Percentiles rank a stretch among this genome's conserved stretches.
These are phyloP conservation scores for Trichoderma gamsii DNA, from an alignment of 495 filamentous ascomycete species.

Conservation along the genomic window DNA sequence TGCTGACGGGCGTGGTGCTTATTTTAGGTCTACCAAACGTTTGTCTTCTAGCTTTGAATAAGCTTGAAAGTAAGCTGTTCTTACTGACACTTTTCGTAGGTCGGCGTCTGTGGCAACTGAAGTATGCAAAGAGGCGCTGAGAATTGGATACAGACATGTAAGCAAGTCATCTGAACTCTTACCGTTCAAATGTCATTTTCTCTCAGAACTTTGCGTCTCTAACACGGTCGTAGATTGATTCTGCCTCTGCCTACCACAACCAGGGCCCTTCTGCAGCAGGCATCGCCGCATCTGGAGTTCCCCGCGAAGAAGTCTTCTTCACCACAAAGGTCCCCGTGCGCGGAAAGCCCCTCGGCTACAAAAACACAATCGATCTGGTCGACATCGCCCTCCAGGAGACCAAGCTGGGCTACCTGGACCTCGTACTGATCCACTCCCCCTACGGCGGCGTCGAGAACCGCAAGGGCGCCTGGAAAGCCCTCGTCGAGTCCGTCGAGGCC, in stretches of 20 bases:
- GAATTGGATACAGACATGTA: slow-evolving; percentile 60
- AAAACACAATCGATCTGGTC: slow-evolving; percentile 53
- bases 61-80: background rate
- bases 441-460: slow-evolving; percentile 50
- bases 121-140: slow-evolving; percentile 55
- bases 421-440: slow-evolving; percentile 58
- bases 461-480: slow-evolving; percentile 58
- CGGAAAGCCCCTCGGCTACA: slow-evolving; percentile 39
- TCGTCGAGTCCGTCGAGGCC: slow-evolving; percentile 53
- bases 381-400: slow-evolving; percentile 45
- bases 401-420: slow-evolving; percentile 56
- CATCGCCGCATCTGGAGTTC: slow-evolving; percentile 49
- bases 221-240: slow-evolving; percentile 43
- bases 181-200: background rate
- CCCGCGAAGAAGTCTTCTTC: slow-evolving; percentile 59
- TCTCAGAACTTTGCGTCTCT: background rate
- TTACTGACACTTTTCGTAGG: slow-evolving; percentile 16
- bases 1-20: background rate
- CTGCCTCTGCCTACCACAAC: slow-evolving; percentile 60
- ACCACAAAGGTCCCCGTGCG: slow-evolving; percentile 55
- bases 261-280: slow-evolving; percentile 55
- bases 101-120: slow-evolving; percentile 31
- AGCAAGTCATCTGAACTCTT: background rate
- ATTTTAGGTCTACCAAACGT: slow-evolving; percentile 65
- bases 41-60: slow-evolving; percentile 21